A percentile compares a stretch with the other conserved stretches of the same genome.
Conservation (phyloP, 805 yeast genomes). For the Kodamaea neixiangensis region DNA sequence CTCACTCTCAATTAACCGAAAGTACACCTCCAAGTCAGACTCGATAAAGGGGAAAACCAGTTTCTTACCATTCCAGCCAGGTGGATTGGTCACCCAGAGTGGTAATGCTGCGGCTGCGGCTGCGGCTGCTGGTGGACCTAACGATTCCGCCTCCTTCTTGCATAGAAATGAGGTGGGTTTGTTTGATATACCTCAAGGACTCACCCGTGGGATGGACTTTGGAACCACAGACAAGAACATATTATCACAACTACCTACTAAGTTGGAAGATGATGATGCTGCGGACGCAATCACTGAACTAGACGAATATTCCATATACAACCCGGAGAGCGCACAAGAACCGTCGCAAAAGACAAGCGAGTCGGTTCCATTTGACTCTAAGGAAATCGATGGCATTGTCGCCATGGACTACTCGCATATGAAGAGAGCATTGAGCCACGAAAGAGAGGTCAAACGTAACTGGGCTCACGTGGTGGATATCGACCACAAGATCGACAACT, state of each 20-base stretch:
- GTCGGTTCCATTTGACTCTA: constrained; percentile 33
- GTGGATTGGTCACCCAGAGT: constrained; percentile 52
- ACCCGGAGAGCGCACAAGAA: neutral
- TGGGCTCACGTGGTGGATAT: constrained; percentile 98
- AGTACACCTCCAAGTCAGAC: constrained; percentile 61
- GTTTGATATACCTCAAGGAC: constrained; percentile 81
- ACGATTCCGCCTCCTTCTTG: constrained; percentile 41
- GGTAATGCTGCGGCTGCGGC: neutral
- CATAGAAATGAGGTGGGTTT: constrained; percentile 75
- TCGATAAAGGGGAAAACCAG: constrained; percentile 68
- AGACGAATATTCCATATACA: constrained; percentile 5
- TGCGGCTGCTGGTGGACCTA: constrained; percentile 18
- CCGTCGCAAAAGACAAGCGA: neutral
- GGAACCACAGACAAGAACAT: constrained; percentile 10
- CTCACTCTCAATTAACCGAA: constrained; percentile 72
- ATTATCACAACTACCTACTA: constrained; percentile 10
- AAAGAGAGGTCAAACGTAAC: constrained; percentile 46
- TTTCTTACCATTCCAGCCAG: constrained; percentile 89
- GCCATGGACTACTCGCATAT: constrained; percentile 34
- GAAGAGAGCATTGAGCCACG: constrained; percentile 24
- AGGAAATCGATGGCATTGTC: constrained; percentile 48
- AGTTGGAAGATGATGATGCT: constrained; percentile 15
- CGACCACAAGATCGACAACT: constrained; percentile 79
- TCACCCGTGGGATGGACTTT: constrained; percentile 64
- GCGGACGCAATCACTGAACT: constrained; percentile 6